Base-by-base conservation (phyloP, 345 rosid genomes). In the Eucalyptus lansdowneana region DNA sequence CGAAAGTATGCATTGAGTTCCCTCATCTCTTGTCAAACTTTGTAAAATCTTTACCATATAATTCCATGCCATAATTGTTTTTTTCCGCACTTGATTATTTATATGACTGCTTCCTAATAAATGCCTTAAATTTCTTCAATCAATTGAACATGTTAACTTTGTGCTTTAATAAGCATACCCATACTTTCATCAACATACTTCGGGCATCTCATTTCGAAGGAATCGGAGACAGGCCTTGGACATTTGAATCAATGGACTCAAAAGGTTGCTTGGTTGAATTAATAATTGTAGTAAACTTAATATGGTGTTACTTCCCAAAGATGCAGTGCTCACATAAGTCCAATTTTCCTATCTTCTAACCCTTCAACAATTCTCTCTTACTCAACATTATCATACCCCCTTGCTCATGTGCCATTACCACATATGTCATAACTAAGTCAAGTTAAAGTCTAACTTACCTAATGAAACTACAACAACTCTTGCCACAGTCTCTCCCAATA, bases 41-140 rank as follows among this genome's bases (percentile, higher is more conserved):
- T 0, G 4, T 60, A 60, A 60, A 60, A 60, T 27, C 4, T 60
- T 60, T 60, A 1, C 31, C 69, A 27, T 12, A 27, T 6, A 25
- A 60, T 7, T 60, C 31, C 31, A 60, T 60, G 31, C 69, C 31
- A 60, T 27, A 11, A 11, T 27, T 13, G 31, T n/a, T 6, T 60
- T 27, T 6, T 12, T 16, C 12, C 10, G 31, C 15, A 27, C 16
- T 60, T 60, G 69, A 60, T 60, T 60, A 1, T 60, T 60, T 12
- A 60, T 60, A 0, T 5, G 31, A 3, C 2, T 12, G 0, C 4
- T 60, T 60, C 67, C 12, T 8, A 27, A 60, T 60, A 12, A 27
- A 60, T 60, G 4, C 67, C 31, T 60, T 60, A 60, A 60, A 11
- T 60, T 60, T 60, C 31, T 60, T 60, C 8, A 27, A 27, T 27